phyloP scores from a whole-genome alignment of 2,329 filamentous ascomycete species.

The Aspergillus terreus region DNA sequence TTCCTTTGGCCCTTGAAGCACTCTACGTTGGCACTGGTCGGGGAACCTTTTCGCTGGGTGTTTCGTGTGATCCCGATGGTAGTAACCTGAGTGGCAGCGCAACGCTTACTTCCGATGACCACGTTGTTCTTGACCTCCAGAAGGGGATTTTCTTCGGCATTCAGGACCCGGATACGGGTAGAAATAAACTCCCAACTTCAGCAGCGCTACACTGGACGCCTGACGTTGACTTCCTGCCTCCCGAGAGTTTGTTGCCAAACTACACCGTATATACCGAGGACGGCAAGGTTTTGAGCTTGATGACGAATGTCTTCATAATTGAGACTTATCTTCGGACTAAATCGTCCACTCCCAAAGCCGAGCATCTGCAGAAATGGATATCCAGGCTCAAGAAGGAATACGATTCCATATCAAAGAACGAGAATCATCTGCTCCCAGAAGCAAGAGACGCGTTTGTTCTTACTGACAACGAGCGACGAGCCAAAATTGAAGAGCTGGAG shows the following conservation, averaged over 20 bases:
- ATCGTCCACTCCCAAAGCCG: neutral
- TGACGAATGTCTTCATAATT: neutral
- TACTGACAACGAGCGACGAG: neutral
- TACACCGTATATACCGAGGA: neutral
- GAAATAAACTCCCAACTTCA: neutral
- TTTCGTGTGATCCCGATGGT: slow-evolving; percentile 5
- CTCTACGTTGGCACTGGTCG: slow-evolving; percentile 12
- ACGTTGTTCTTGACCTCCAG: slow-evolving; percentile 1
- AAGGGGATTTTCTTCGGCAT: slow-evolving; percentile 7
- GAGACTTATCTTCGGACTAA: slow-evolving; percentile 5
- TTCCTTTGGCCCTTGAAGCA: slow-evolving; percentile 20
- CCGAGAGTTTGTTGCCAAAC: neutral
- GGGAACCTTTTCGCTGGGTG: slow-evolving; percentile 3
- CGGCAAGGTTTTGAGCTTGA: neutral
- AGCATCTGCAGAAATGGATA: slow-evolving; percentile 9
- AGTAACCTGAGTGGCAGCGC: slow-evolving; percentile 7
- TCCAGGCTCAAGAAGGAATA: slow-evolving; percentile 4
- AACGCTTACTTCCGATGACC: neutral
- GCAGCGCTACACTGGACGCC: slow-evolving; percentile 3
- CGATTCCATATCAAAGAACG: neutral
- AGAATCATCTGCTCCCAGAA: neutral
- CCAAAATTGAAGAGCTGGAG: neutral
- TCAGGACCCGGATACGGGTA: slow-evolving; percentile 6
- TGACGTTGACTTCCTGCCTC: slow-evolving; percentile 8
- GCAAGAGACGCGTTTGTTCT: neutral